These are phyloP conservation scores for Argentina anserina DNA, from an alignment of 306 rosid genomes.

Conservation along the genomic window DNA sequence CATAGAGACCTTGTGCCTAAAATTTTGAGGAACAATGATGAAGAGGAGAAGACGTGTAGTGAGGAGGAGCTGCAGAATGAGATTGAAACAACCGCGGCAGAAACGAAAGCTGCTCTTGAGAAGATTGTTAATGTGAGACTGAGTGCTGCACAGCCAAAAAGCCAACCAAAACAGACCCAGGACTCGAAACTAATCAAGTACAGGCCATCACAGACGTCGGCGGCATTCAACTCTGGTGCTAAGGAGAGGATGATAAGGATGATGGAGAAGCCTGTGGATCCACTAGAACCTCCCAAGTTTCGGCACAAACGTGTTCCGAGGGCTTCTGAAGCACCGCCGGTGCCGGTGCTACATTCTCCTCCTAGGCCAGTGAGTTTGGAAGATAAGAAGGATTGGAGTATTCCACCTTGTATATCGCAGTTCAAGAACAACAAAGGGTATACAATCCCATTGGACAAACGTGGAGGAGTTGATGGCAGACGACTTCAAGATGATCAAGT, in stretches of 20 bases:
- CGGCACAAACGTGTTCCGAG: background rate
- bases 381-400: constrained; percentile 81
- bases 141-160: background rate
- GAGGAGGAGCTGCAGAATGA: background rate
- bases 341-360: constrained; percentile 21
- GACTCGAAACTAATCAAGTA: background rate
- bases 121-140: background rate
- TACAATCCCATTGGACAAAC: constrained; percentile 42
- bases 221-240: constrained; percentile 1
- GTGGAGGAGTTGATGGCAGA: constrained; percentile 69
- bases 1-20: background rate
- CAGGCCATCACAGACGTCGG: background rate
- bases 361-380: constrained; percentile 67
- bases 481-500: constrained; percentile 77
- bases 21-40: background rate
- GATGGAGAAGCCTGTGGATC: background rate
- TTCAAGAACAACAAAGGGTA: constrained; percentile 58
- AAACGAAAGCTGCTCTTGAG: constrained; percentile 4
- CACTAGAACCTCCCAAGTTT: constrained; percentile 4
- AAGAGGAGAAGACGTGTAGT: too few relatives aligned
- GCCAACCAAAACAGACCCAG: background rate
- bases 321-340: constrained; percentile 15
- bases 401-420: constrained; percentile 72
- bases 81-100: background rate
- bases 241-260: background rate